phyloP scores from a whole-genome alignment of 116 monocot genomes.

The Papilionanthe hybrid region DNA sequence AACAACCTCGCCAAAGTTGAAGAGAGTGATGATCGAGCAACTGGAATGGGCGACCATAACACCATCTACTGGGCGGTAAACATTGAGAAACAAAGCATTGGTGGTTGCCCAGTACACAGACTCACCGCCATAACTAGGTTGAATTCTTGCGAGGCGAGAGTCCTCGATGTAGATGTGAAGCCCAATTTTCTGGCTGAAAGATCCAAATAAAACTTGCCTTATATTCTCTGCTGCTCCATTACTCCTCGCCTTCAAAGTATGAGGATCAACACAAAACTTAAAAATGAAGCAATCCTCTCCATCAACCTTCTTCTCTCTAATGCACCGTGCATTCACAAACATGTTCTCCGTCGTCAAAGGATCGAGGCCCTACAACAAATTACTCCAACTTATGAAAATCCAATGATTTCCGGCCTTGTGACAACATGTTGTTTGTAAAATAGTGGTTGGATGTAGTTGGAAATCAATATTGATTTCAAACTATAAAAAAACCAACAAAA shows the following conservation, averaged over 20 bases:
- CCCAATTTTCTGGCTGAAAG: slow-evolving; percentile 85
- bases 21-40: slow-evolving; percentile 69
- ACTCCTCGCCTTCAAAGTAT: slow-evolving; percentile 67
- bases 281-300: slow-evolving; percentile 93
- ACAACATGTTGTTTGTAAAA: no score
- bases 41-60: slow-evolving; percentile 92
- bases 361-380: slow-evolving; percentile 64
- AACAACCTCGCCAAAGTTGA: slow-evolving; percentile 81
- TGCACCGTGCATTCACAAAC: slow-evolving; percentile 76
- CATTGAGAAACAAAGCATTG: slow-evolving; percentile 66
- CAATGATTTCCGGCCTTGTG: no score
- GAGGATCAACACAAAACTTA: slow-evolving; percentile 65
- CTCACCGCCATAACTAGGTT: slow-evolving; percentile 51
- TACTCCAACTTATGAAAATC: no score
- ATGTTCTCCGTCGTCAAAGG: slow-evolving; percentile 79
- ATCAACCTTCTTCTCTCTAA: slow-evolving; percentile 72
- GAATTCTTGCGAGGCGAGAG: slow-evolving; percentile 81
- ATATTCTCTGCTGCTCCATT: slow-evolving; percentile 89
- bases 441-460: no score
- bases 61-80: slow-evolving; percentile 75
- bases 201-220: no score
- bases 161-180: slow-evolving; percentile 81
- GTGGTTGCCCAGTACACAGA: slow-evolving; percentile 98
- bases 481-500: no score
- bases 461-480: no score